Evolutionary conservation across 345 rosid genomes (phyloP).

Genomic region (Euphorbia tirucalli): DNA sequence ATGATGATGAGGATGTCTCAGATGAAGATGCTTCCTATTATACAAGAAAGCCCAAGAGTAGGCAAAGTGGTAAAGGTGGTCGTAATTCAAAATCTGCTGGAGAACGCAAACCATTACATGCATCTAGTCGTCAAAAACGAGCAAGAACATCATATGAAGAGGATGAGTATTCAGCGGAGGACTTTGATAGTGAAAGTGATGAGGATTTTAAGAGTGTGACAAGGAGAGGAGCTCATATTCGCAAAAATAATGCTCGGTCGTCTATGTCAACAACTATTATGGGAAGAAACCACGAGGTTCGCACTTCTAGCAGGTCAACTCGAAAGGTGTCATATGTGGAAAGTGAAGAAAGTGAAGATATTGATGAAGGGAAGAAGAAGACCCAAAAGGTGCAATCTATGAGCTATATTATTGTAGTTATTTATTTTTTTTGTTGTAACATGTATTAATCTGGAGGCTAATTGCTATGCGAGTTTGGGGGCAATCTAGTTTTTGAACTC

Average conservation of each 20-base stretch:
- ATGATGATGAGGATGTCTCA: conserved; percentile 58
- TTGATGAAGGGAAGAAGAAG: conserved; percentile 76
- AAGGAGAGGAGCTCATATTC: conserved; percentile 58
- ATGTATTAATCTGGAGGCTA: not conserved
- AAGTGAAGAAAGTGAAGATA: conserved; percentile 97
- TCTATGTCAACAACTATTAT: conserved; percentile 27
- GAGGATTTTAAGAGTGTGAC: conserved; percentile 57
- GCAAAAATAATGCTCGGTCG: conserved; percentile 59
- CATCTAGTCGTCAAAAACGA: conserved; percentile 53
- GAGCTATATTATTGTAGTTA: not conserved
- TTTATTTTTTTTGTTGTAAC: conserved; percentile 7
- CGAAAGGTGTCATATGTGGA: conserved; percentile 98
- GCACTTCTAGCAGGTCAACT: conserved; percentile 83
- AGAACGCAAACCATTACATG: conserved; percentile 45
- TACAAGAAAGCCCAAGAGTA: conserved; percentile 55
- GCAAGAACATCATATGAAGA: conserved; percentile 66
- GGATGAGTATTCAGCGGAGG: conserved; percentile 66
- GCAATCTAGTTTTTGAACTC: not conserved
- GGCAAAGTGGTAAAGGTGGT: conserved; percentile 56
- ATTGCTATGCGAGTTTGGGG: not conserved
- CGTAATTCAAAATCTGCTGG: conserved; percentile 44
- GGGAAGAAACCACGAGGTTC: conserved; percentile 72
- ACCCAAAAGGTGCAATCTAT: conserved; percentile 62
- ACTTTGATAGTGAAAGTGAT: conserved; percentile 59
- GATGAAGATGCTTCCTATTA: conserved; percentile 75